Evolutionary conservation across 2,329 filamentous ascomycete species (phyloP).

Genomic region (Alternaria brassicicola): DNA sequence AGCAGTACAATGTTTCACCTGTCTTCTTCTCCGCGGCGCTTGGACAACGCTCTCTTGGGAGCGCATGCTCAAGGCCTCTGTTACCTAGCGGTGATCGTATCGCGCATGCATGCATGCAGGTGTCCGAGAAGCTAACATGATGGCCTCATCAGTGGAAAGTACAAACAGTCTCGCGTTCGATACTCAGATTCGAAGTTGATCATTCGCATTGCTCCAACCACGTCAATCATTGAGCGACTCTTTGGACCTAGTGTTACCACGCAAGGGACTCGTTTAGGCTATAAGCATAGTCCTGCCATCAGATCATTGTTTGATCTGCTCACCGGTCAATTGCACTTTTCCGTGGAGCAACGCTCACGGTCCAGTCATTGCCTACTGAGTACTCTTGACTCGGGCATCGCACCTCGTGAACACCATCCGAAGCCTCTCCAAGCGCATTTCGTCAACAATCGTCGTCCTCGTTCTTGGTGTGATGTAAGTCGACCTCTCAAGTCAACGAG

Average conservation of each 20-base stretch:
- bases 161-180: conserved; percentile 10
- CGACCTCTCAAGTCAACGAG: not conserved
- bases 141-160: not conserved
- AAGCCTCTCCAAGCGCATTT: not conserved
- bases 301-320: conserved; percentile 12
- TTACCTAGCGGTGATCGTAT: conserved; percentile 5
- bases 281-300: conserved; percentile 24
- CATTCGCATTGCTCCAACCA: conserved; percentile 9
- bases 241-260: not conserved
- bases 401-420: not conserved
- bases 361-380: not conserved
- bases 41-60: conserved; percentile 7
- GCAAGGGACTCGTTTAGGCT: conserved; percentile 15
- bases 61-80: conserved; percentile 9
- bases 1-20: conserved; percentile 22
- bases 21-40: conserved; percentile 7
- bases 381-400: not conserved
- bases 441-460: not conserved
- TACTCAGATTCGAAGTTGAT: not conserved
- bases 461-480: not conserved
- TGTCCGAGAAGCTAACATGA: conserved; percentile 5
- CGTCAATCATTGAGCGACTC: conserved; percentile 8
- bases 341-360: conserved; percentile 3
- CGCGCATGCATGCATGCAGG: conserved; percentile 9
- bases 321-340: conserved; percentile 1